Evolutionary conservation across 2,329 filamentous ascomycete genomes (phyloP).

Genomic region (Xylaria sp.): DNA sequence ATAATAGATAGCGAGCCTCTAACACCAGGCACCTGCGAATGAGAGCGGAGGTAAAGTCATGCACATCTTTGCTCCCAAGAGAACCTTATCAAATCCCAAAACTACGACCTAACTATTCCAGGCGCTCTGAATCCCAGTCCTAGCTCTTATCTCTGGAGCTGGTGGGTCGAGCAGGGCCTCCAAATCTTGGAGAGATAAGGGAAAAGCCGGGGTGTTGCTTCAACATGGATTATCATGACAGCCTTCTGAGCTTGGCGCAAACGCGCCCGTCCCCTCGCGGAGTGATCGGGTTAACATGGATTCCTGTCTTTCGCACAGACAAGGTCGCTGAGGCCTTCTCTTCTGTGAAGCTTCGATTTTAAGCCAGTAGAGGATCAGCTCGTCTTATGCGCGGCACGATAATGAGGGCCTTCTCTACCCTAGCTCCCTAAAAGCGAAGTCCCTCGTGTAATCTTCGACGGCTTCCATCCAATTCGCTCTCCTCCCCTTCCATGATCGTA

Average conservation of each 20-base stretch:
- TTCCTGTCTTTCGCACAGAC: not conserved
- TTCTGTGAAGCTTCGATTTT: not conserved
- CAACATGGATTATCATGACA: conserved; percentile 16
- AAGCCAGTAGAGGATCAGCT: conserved; percentile 2
- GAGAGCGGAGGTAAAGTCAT: conserved; percentile 1
- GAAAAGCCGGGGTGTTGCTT: conserved; percentile 7
- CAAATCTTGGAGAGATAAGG: conserved; percentile 33
- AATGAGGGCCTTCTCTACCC: not conserved
- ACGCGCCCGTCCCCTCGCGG: not conserved
- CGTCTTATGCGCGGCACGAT: not conserved
- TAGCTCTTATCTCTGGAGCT: conserved; percentile 34
- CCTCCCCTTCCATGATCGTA: not conserved
- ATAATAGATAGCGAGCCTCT: not conserved
- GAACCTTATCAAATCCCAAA: conserved; percentile 7
- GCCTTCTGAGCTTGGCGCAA: conserved; percentile 21
- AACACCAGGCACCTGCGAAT: not conserved
- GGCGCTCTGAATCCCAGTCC: conserved; percentile 12
- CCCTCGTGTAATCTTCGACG: not conserved
- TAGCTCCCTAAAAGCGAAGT: not conserved
- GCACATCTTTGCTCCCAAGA: not conserved
- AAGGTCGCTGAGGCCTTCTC: not conserved
- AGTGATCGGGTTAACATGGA: not conserved
- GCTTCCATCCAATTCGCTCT: not conserved
- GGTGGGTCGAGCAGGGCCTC: conserved; percentile 29
- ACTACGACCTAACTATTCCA: conserved; percentile 16